phyloP scores from a whole-genome alignment of 805 yeast species.

The Naumovozyma castellii region DNA sequence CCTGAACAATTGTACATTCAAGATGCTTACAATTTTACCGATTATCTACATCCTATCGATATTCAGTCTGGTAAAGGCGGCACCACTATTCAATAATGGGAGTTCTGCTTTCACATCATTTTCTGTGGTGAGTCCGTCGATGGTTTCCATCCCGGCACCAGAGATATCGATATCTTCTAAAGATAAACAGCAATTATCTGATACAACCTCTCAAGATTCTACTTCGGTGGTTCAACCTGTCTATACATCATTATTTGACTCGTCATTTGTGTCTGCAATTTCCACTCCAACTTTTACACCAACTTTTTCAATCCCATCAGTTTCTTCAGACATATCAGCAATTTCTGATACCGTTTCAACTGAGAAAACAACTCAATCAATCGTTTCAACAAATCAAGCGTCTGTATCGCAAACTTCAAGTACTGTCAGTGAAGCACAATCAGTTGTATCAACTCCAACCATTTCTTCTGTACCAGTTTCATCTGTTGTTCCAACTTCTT shows the following conservation, averaged over 20 bases:
- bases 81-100: not conserved
- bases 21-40: not conserved
- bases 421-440: not conserved
- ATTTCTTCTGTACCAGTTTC: conserved; percentile 8
- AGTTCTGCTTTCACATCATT: not conserved
- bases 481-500: conserved; percentile 12
- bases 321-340: not conserved
- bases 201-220: not conserved
- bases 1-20: too few relatives aligned
- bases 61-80: not conserved
- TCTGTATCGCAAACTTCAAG: conserved; percentile 2
- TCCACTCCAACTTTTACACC: too few relatives aligned
- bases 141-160: not conserved
- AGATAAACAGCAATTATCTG: too few relatives aligned
- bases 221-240: not conserved
- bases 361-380: not conserved
- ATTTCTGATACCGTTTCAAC: not conserved
- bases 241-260: too few relatives aligned
- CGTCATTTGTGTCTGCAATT: too few relatives aligned
- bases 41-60: not conserved
- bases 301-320: too few relatives aligned
- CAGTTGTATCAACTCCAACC: conserved; percentile 14
- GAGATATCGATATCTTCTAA: not conserved
- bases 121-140: too few relatives aligned
- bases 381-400: not conserved